Percentiles rank a stretch among this genome's conserved stretches.
Conservation (phyloP, 2,329 filamentous ascomycete species). For the Periconia sp. region DNA sequence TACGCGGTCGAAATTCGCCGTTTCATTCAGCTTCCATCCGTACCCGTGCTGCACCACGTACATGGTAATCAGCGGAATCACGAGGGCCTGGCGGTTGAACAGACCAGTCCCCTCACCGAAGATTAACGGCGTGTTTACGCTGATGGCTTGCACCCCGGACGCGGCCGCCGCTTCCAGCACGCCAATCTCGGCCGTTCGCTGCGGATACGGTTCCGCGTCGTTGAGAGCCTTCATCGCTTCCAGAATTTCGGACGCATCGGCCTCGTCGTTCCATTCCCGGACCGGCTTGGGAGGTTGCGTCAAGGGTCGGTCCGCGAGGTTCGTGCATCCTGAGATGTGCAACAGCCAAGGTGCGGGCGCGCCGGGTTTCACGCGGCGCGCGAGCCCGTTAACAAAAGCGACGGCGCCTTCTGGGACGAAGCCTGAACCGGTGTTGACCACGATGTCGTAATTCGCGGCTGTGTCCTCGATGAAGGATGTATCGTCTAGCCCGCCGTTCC, state of each 20-base stretch:
- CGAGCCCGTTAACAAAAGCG: conserved; percentile 18
- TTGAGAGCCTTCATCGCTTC: conserved; percentile 12
- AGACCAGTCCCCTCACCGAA: conserved; percentile 19
- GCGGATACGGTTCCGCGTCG: conserved; percentile 8
- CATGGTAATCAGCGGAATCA: conserved; percentile 14
- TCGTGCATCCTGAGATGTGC: conserved; percentile 18
- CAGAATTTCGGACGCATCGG: conserved; percentile 8
- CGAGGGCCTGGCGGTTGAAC: conserved; percentile 15
- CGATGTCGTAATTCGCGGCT: conserved; percentile 18
- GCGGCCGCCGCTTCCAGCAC: conserved; percentile 10
- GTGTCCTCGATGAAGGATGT: conserved; percentile 9
- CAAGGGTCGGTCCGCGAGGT: conserved; percentile 12
- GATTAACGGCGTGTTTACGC: conserved; percentile 16
- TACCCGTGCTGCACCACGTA: conserved; percentile 19
- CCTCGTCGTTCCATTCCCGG: conserved; percentile 18
- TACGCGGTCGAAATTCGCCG: conserved; percentile 21
- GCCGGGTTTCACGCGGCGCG: conserved; percentile 9
- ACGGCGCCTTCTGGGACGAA: conserved; percentile 13
- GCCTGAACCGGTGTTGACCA: conserved; percentile 17
- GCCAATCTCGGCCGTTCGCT: conserved; percentile 16
- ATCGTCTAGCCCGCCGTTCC: conserved; percentile 16
- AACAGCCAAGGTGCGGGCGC: conserved; percentile 14
- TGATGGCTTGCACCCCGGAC: conserved; percentile 15
- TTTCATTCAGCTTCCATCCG: conserved; percentile 20
- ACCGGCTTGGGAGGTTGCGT: conserved; percentile 5